Evolutionary conservation across 1,139 yeast species (phyloP).

Genomic region (Casaregolazyma lundiana): DNA sequence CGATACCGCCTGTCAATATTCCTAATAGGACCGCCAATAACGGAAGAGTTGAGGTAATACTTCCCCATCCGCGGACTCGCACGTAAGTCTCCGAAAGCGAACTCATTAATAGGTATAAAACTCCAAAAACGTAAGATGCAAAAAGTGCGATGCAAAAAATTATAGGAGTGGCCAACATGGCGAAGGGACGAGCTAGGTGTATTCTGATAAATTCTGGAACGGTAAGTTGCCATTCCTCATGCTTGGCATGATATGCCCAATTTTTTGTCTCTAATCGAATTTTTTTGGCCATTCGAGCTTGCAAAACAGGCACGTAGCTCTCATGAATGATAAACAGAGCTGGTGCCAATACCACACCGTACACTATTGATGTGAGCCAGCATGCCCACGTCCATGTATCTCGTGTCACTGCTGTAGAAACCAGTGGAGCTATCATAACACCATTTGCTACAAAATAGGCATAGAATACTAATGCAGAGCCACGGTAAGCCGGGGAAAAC

Average conservation of each 20-base stretch:
- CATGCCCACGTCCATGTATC: constrained; percentile 55
- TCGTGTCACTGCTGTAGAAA: constrained; percentile 59
- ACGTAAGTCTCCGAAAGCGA: constrained; percentile 37
- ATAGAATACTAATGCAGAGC: constrained; percentile 66
- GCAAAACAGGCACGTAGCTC: constrained; percentile 65
- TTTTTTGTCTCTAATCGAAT: constrained; percentile 59
- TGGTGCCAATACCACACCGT: constrained; percentile 50
- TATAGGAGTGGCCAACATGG: constrained; percentile 44
- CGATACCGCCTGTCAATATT: constrained; percentile 45
- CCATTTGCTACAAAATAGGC: constrained; percentile 69
- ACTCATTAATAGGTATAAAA: constrained; percentile 40
- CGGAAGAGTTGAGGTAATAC: constrained; percentile 50
- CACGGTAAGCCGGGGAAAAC: constrained; percentile 56
- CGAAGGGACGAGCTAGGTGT: constrained; percentile 42
- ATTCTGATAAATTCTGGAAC: constrained; percentile 36
- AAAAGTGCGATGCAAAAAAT: constrained; percentile 40
- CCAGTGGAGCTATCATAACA: constrained; percentile 66
- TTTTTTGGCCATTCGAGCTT: constrained; percentile 52
- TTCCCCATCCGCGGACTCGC: constrained; percentile 35
- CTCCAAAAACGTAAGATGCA: constrained; percentile 45
- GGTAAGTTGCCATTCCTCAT: constrained; percentile 42
- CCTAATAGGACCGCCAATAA: constrained; percentile 55
- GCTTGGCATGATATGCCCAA: constrained; percentile 40
- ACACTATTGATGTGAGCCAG: constrained; percentile 62
- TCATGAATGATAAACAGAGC: constrained; percentile 55